Evolutionary conservation across 2,329 filamentous ascomycete species (phyloP), one percentile per base, ranked within the genome.

Genomic region (Zalaria obscura): DNA sequence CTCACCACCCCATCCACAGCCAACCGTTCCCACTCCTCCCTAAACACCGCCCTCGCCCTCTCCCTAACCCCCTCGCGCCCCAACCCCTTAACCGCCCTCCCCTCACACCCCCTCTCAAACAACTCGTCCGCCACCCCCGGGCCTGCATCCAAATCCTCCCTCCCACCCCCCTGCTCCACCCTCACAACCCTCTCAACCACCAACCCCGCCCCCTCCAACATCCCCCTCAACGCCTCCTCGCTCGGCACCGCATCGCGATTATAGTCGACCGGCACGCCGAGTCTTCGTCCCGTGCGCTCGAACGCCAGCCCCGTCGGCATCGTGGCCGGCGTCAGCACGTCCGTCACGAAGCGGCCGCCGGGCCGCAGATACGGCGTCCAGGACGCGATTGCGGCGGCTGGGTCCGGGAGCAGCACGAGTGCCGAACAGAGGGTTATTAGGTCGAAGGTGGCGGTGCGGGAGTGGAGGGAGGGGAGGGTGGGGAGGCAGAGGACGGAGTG

Each of bases 351-450:
- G 7, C 56, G 43, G 1, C 64, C 64, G 10, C 61, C 61, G 27
- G 61, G 59, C 48, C 62, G 65, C 36, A 67, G 44, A 40, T 56
- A 66, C 6, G 41, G 46, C 9, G 49, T 42, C 63, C 63, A 67
- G 27, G 57, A 51, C 45, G 54, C 52, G 7, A 66, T 49, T 3
- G 60, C 61, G 25, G 46, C 51, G 29, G 50, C 50, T 3, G 63
- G 61, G 35, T 65, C 53, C 3, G 56, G 52, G 5, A 67, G 58
- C 7, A 67, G 49, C 10, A 65, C 62, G 7, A 66, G 45, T 26
- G 62, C 62, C 29, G 59, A 64, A 11, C 61, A 57, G 27, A 62
- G 52, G 2, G 58, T 62, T 37, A 66, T 63, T 4, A 59, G 47
- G 39, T 57, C 54, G 35, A 56, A 56, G 9, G 33, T 5, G 18